Evolutionary conservation across 2,329 filamentous ascomycete genomes (phyloP).

Genomic region (Xylariaceae sp.): DNA sequence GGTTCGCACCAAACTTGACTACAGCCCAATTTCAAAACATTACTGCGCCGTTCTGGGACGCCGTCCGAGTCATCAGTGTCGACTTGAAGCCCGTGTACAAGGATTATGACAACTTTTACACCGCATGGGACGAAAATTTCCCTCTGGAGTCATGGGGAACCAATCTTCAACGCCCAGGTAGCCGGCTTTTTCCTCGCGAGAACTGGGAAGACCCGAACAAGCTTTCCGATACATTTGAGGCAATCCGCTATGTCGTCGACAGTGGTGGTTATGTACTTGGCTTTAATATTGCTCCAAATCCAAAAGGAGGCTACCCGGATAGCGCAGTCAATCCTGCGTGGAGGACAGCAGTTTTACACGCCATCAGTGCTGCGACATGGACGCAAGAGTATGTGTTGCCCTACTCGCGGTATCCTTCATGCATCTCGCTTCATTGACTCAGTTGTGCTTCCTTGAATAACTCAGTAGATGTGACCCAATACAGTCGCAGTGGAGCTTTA

Average conservation of each 20-base stretch:
- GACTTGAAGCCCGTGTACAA: slow-evolving; percentile 46
- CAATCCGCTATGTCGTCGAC: slow-evolving; percentile 43
- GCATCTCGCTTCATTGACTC: background rate
- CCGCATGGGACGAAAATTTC: slow-evolving; percentile 37
- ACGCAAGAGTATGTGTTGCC: slow-evolving; percentile 24
- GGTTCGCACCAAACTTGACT: slow-evolving; percentile 42
- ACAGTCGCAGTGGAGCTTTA: background rate
- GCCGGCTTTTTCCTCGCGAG: slow-evolving; percentile 49
- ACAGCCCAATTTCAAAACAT: slow-evolving; percentile 34
- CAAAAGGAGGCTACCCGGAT: slow-evolving; percentile 36
- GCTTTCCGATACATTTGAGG: slow-evolving; percentile 42
- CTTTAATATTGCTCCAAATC: slow-evolving; percentile 35
- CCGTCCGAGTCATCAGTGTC: slow-evolving; percentile 36
- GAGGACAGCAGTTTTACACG: slow-evolving; percentile 42
- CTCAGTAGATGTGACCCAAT: background rate
- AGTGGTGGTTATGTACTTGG: slow-evolving; percentile 41
- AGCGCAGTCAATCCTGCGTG: slow-evolving; percentile 48
- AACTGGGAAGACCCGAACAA: slow-evolving; percentile 46
- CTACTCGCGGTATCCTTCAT: background rate
- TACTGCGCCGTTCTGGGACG: slow-evolving; percentile 41
- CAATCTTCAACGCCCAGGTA: slow-evolving; percentile 42
- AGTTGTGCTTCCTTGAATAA: background rate
- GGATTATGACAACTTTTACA: slow-evolving; percentile 48
- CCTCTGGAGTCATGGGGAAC: slow-evolving; percentile 39
- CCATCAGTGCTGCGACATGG: slow-evolving; percentile 30